Percentiles rank a stretch among this genome's conserved stretches.
These are phyloP conservation scores for Nemania abortiva DNA, from an alignment of 2,329 filamentous ascomycete species.

Conservation along the genomic window DNA sequence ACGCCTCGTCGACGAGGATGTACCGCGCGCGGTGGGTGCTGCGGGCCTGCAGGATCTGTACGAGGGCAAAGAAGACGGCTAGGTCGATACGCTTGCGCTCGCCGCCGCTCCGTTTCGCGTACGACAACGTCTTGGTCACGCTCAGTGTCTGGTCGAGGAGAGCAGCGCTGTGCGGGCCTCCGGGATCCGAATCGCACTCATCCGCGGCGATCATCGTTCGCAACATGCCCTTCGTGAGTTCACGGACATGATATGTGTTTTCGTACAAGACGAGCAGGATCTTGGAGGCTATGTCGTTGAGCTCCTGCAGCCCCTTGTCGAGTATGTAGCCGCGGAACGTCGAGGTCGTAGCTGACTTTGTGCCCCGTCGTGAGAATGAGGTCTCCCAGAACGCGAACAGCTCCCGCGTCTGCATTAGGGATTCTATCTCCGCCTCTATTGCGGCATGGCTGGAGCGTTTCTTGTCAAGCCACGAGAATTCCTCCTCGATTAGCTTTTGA, in stretches of 20 bases:
- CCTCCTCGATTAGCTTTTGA: constrained; percentile 34
- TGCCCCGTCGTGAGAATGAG: constrained; percentile 41
- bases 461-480: constrained; percentile 30
- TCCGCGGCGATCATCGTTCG: constrained; percentile 42
- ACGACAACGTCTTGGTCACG: constrained; percentile 44
- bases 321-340: constrained; percentile 49
- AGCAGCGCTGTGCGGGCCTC: constrained; percentile 15
- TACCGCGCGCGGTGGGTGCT: constrained; percentile 51
- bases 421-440: constrained; percentile 24
- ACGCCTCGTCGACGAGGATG: constrained; percentile 53
- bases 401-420: constrained; percentile 37
- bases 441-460: constrained; percentile 13
- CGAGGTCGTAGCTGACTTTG: constrained; percentile 30
- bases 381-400: constrained; percentile 49
- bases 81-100: constrained; percentile 54
- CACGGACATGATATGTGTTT: constrained; percentile 46
- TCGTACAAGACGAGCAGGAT: constrained; percentile 50
- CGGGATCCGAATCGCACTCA: constrained; percentile 22
- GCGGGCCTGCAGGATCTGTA: constrained; percentile 47
- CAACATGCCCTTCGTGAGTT: constrained; percentile 46
- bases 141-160: constrained; percentile 48
- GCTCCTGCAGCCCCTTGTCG: constrained; percentile 46
- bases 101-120: constrained; percentile 52
- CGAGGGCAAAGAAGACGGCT: constrained; percentile 52
- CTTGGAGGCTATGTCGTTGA: constrained; percentile 47